These are phyloP conservation scores for Pseudofabraea citricarpa DNA, from an alignment of 2,329 filamentous ascomycete species.

Conservation along the genomic window DNA sequence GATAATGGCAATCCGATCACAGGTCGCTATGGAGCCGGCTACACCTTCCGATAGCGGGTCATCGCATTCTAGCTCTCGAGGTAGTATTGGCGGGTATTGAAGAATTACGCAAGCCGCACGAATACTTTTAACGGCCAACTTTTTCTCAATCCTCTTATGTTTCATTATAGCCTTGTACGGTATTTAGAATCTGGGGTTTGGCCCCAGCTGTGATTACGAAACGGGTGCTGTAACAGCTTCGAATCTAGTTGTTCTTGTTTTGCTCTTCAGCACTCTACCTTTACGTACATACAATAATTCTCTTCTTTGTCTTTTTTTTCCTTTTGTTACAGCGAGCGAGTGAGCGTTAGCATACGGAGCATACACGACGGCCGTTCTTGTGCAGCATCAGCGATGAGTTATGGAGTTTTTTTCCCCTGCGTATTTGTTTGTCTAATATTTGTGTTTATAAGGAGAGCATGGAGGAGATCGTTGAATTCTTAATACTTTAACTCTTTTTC, in stretches of 20 bases:
- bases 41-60: constrained; percentile 51
- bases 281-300: not conserved
- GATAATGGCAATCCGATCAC: constrained; percentile 64
- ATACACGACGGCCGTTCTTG: constrained; percentile 12
- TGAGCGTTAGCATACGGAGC: constrained; percentile 7
- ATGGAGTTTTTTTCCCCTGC: constrained; percentile 8
- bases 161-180: constrained; percentile 1
- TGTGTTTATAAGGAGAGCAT: no score
- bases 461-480: no score
- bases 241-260: no score
- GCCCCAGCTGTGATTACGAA: no score
- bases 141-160: constrained; percentile 1
- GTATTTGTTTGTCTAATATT: no score
- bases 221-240: no score
- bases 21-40: constrained; percentile 55
- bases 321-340: constrained; percentile 11
- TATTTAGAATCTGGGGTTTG: no score
- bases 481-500: no score
- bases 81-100: constrained; percentile 16
- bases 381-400: constrained; percentile 18
- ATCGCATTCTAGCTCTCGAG: constrained; percentile 17
- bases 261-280: no score
- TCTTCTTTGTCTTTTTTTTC: constrained; percentile 4
- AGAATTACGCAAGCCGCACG: no score
- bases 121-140: not conserved